Base-by-base conservation (phyloP, 1,284 basidiomycete species). In the Pterula multifida region DNA sequence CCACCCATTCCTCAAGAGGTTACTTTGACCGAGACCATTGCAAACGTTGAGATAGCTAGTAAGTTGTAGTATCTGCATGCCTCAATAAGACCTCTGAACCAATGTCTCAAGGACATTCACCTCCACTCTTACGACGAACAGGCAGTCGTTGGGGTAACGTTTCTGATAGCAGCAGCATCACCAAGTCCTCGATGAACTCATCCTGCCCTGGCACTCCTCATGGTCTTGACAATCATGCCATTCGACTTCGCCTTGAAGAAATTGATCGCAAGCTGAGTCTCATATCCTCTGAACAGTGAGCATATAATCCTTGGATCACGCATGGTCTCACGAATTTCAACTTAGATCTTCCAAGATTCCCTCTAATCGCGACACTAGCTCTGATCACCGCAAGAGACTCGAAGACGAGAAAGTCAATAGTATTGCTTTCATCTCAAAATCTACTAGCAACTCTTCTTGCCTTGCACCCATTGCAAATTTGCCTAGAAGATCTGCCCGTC, bases 351-450 rank as follows among this genome's bases (percentile, higher is more conserved):
- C 32, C n/a, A 42, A 42, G 19, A 17, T n/a, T 4, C 13, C 39
- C 9, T 42, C 39, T 9, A n/a, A n/a, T 9, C 39, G 39, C 39
- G 39, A 42, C 17, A 4, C 17, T 9, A 42, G 19, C 9, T 22
- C 98, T 47, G 88, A 96, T 50, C 98, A 98, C 69, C 84, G 90
- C 55, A 94, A 96, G 68, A 97, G 96, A 65, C 81, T 99, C 49
- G 96, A 98, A 68, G 94, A 98, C 55, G 96, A 99, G 66, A 88
- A 93, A 49, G 86, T 93, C 60, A 77, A 79, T 53, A 85, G 98
- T 50, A 89, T 98, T 52, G 96, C 98, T 61, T 83, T 87, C 42
- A 93, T 93, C 28, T 88, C 98, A 81, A 95, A 96, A 68, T 89
- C 91, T 56, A 96, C 98, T 63, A 95, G 96, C 22, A 93, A 91